These are phyloP conservation scores for Serendipita indica DNA, from an alignment of 768 basidiomycete genomes.

Conservation along the genomic window DNA sequence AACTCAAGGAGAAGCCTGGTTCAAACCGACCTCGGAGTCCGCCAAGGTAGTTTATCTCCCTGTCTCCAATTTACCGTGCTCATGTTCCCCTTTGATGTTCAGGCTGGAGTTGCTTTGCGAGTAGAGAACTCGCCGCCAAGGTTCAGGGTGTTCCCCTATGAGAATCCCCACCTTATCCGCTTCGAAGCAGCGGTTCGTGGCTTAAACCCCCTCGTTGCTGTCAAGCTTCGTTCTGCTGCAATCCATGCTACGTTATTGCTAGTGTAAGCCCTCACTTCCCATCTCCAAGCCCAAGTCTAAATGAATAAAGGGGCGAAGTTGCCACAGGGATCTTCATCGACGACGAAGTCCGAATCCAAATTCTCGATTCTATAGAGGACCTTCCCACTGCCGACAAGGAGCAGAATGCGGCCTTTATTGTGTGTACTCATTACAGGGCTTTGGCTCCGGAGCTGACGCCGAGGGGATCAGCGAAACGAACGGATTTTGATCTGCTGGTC, in stretches of 20 bases:
- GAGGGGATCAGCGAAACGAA: conserved; percentile 19
- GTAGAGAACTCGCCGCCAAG: background rate
- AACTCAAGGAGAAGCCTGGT: background rate
- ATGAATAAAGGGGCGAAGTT: conserved; percentile 1
- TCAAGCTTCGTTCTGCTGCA: conserved; percentile 11
- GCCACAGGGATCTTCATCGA: conserved; percentile 16
- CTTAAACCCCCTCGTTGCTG: conserved; percentile 21
- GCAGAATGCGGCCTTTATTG: conserved; percentile 23
- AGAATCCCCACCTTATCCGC: conserved; percentile 16
- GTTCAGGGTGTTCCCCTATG: conserved; percentile 18
- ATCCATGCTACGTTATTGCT: conserved; percentile 16
- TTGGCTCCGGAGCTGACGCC: too few species aligned
- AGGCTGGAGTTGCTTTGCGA: background rate
- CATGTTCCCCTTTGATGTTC: background rate
- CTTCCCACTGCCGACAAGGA: conserved; percentile 23
- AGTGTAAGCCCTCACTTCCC: conserved; percentile 10
- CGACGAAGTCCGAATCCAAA: conserved; percentile 24
- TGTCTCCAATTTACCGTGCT: background rate
- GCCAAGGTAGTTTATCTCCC: too few species aligned
- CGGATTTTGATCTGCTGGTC: conserved; percentile 23
- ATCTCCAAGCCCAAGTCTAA: background rate
- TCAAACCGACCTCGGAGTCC: background rate
- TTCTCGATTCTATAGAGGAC: conserved; percentile 21
- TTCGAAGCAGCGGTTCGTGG: conserved; percentile 20
- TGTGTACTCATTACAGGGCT: background rate